A percentile compares a stretch with the other conserved stretches of the same genome.
Conservation (phyloP, 208 protist species). For the Wallacemonas sp. region DNA sequence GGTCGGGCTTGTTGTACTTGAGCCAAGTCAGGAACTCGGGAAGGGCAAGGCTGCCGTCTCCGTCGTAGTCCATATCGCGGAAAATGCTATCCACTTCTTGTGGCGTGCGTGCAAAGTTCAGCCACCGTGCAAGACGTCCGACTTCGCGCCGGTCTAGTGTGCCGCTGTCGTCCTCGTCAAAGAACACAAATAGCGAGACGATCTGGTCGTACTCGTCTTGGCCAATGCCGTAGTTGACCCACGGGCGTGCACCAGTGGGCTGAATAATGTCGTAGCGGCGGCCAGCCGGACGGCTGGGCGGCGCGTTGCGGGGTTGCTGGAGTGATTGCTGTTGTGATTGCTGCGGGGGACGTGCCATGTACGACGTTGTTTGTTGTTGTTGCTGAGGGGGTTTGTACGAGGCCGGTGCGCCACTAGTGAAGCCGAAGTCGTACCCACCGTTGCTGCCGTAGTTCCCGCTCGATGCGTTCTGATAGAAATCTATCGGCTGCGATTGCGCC, state of each 20-base stretch:
- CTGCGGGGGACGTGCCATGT: no score
- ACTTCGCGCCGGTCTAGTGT: constrained; percentile 56
- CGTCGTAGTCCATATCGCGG: constrained; percentile 70
- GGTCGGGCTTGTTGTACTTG: constrained; percentile 73
- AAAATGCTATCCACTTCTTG: constrained; percentile 80
- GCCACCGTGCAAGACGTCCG: constrained; percentile 65
- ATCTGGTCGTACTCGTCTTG: constrained; percentile 86
- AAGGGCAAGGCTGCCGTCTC: constrained; percentile 54
- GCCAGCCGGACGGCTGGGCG: not conserved
- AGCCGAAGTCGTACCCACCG: not conserved
- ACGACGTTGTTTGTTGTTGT: no score
- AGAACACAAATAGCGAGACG: constrained; percentile 83
- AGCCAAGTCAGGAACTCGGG: constrained; percentile 82
- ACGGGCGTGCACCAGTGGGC: constrained; percentile 42
- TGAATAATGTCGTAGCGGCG: constrained; percentile 44
- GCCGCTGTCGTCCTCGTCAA: constrained; percentile 76
- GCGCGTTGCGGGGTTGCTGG: constrained; percentile 13
- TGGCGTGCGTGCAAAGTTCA: constrained; percentile 74
- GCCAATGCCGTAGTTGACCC: constrained; percentile 57
- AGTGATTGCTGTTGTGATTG: not conserved
- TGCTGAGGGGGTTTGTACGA: constrained; percentile 15
- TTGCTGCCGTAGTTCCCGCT: not conserved
- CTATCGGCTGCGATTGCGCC: not conserved
- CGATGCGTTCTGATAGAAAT: not conserved
- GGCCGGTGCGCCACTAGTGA: constrained; percentile 8